A percentile compares a stretch with the other conserved stretches of the same genome.
Conservation (phyloP, 345 rosid genomes). For the Dipteronia dyeriana region DNA sequence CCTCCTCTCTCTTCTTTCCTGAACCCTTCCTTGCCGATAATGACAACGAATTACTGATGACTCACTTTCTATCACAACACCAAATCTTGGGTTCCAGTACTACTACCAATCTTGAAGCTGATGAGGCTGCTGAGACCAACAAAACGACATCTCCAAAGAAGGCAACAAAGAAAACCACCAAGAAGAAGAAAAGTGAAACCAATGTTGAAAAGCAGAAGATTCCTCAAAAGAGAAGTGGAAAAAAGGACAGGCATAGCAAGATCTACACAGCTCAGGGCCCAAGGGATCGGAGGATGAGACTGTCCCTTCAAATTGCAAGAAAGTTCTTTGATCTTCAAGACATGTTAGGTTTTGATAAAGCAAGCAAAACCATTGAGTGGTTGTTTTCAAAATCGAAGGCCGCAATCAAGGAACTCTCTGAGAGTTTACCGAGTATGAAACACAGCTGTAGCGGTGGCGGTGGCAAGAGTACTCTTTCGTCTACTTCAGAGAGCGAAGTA, state of each 20-base stretch:
- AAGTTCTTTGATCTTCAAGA: constrained; percentile 80
- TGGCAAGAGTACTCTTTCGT: constrained; percentile 18
- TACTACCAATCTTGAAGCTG: too few species aligned
- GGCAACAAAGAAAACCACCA: constrained; percentile 21
- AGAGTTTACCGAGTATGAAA: constrained; percentile 29
- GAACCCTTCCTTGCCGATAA: constrained; percentile 23
- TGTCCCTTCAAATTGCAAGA: constrained; percentile 68
- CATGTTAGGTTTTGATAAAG: constrained; percentile 76
- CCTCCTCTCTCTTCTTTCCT: constrained; percentile 30
- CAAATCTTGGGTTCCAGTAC: constrained; percentile 24
- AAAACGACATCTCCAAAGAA: constrained; percentile 22
- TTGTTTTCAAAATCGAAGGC: constrained; percentile 67
- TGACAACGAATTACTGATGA: constrained; percentile 24
- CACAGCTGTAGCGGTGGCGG: constrained; percentile 20
- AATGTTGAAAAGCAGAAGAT: constrained; percentile 23
- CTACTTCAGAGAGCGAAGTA: constrained; percentile 46
- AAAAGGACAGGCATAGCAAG: constrained; percentile 82
- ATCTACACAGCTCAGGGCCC: constrained; percentile 74
- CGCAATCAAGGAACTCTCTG: constrained; percentile 62
- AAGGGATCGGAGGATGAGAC: constrained; percentile 72
- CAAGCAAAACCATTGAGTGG: constrained; percentile 84
- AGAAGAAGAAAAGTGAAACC: constrained; percentile 22
- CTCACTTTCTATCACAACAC: constrained; percentile 20
- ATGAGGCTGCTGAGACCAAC: constrained; percentile 13
- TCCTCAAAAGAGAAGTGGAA: constrained; percentile 41